Evolutionary conservation across 1,139 yeast genomes (phyloP).

Genomic region (Nakaseomyces uthaithaninus): DNA sequence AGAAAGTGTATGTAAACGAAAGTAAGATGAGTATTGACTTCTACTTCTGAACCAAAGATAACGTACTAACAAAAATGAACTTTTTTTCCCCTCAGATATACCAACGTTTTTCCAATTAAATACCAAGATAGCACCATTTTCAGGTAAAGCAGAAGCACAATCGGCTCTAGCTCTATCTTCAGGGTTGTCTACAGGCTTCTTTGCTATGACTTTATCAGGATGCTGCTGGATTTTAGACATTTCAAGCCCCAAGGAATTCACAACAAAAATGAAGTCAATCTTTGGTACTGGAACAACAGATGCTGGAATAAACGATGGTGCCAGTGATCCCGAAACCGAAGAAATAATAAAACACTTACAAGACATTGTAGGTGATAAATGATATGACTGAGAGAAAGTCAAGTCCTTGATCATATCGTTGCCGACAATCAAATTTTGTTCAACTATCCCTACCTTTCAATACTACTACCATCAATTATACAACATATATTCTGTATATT

Average conservation of each 20-base stretch:
- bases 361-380: constrained; percentile 4
- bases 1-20: constrained; percentile 45
- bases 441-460: no score
- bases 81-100: constrained; percentile 32
- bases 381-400: no score
- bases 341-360: constrained; percentile 17
- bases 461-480: no score
- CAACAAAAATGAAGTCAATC: constrained; percentile 53
- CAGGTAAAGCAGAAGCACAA: constrained; percentile 75
- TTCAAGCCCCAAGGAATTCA: constrained; percentile 60
- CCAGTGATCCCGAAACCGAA: constrained; percentile 40
- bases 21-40: background rate
- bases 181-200: constrained; percentile 60
- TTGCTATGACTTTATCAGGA: constrained; percentile 68
- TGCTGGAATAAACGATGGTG: constrained; percentile 46
- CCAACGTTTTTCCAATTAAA: constrained; percentile 80
- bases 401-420: no score
- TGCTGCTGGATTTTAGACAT: constrained; percentile 75
- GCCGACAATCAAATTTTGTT: no score
- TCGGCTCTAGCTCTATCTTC: constrained; percentile 82
- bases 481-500: no score
- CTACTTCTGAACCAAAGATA: background rate
- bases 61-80: background rate
- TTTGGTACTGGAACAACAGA: constrained; percentile 47
- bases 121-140: constrained; percentile 76